These are phyloP conservation scores for Fomes fomentarius DNA, from an alignment of 1,284 basidiomycete genomes.

Conservation along the genomic window DNA sequence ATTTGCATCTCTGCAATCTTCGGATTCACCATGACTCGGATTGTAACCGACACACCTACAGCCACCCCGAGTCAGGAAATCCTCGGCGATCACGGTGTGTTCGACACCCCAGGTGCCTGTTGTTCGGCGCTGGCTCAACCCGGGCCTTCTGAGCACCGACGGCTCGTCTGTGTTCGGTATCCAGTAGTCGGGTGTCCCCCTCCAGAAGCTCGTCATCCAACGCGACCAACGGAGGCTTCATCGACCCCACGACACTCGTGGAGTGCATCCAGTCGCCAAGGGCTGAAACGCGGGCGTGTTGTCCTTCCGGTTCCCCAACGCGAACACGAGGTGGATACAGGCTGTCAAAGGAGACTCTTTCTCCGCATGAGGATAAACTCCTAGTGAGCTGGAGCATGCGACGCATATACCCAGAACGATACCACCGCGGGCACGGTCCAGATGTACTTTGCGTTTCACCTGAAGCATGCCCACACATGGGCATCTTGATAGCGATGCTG, in stretches of 20 bases:
- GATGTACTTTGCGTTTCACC: background rate
- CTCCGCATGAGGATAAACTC: too few species aligned
- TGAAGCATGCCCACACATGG: background rate
- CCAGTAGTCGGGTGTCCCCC: constrained; percentile 50
- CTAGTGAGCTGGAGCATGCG: background rate
- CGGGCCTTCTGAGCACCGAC: constrained; percentile 48
- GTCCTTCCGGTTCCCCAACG: constrained; percentile 24
- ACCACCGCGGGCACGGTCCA: background rate
- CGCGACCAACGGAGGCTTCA: constrained; percentile 56
- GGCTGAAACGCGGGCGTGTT: constrained; percentile 53
- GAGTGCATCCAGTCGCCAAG: constrained; percentile 49
- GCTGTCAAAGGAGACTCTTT: constrained; percentile 16
- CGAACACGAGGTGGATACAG: constrained; percentile 18
- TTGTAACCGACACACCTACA: too few species aligned
- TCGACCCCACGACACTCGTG: constrained; percentile 55
- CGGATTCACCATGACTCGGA: too few species aligned
- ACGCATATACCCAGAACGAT: background rate
- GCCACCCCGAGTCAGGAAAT: too few species aligned
- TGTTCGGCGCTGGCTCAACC: too few species aligned
- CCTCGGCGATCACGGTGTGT: too few species aligned
- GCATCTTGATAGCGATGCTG: background rate
- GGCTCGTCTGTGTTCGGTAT: constrained; percentile 58
- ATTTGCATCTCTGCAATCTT: too few species aligned
- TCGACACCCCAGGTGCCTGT: too few species aligned
- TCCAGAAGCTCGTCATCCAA: constrained; percentile 58